Base-by-base conservation (phyloP, 1,139 yeast species). In the Debaryomyces udenii region DNA sequence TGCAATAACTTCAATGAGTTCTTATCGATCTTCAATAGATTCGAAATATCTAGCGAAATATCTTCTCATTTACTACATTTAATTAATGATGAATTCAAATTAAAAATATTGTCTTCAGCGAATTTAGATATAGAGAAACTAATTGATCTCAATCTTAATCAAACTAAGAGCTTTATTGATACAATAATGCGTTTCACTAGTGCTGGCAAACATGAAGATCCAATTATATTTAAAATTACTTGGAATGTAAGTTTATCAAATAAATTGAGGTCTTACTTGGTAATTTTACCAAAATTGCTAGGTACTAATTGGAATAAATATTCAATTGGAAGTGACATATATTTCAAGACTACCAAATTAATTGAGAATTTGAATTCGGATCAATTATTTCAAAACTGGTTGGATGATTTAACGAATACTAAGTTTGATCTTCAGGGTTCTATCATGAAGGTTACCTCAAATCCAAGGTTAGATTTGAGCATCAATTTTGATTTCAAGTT, bases 251-350 rank as follows among this genome's bases (percentile, higher is more conserved):
- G 64, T 29, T 37, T 64, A 5, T 43, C 43, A 5, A 49, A 51
- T 11, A 66, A 61, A 41, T 37, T 60, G 10, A 38, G 48, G 15
- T 62, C 54, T 40, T 67, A 63, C 42, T 39, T 51, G 14, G 33
- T 26, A 0, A 51, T 48, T 28, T 47, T 68, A 9, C 44, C 49
- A 4, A 44, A 37, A n/a, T 42, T 70, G 2, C 68, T 91, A 9
- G 96, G 97, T 0, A 55, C 68, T 10, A 85, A 83, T 23, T 91
- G 97, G 97, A 69, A 66, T 37, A 72, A 78, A 32, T 87, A 83
- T 51, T 81, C 91, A 0, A 83, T 84, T 37, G 97, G 96, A 0
- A 76, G 73, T 40, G 78, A 76, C 47, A 75, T 91, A 1, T 68
- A 74, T 11, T 59, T 70, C 1, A 87, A 81, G 44, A 70, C 81